Conservation (phyloP, 352 stramenopile genomes). For the Saprolegnia diclina region DNA sequence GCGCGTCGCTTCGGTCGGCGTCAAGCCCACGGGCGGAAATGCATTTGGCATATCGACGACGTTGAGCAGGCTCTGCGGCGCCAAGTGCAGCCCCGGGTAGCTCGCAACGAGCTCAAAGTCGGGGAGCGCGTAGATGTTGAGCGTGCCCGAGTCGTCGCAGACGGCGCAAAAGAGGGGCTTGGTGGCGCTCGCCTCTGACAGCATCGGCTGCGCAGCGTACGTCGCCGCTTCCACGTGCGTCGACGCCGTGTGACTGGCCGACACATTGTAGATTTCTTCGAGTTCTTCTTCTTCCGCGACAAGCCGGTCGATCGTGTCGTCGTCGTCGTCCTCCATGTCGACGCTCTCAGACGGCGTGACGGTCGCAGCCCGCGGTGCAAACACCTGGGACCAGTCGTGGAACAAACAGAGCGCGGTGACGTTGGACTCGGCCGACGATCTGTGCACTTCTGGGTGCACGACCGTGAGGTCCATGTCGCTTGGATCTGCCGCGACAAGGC, state of each 20-base stretch:
- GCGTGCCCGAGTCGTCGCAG: conserved; percentile 72
- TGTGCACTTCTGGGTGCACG: conserved; percentile 54
- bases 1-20: conserved; percentile 67
- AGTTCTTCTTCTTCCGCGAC: conserved; percentile 2
- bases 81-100: conserved; percentile 80
- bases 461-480: conserved; percentile 79
- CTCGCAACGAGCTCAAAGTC: conserved; percentile 76
- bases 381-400: conserved; percentile 81
- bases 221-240: not conserved
- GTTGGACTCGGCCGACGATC: conserved; percentile 38
- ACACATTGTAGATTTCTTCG: conserved; percentile 6
- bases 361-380: conserved; percentile 19
- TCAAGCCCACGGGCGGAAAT: conserved; percentile 56
- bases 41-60: conserved; percentile 55
- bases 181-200: not conserved
- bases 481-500: conserved; percentile 72
- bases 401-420: conserved; percentile 76
- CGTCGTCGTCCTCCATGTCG: not conserved
- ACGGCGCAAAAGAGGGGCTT: conserved; percentile 52
- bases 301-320: not conserved
- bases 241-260: not conserved
- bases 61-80: conserved; percentile 69
- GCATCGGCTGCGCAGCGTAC: not conserved
- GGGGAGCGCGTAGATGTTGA: conserved; percentile 76
- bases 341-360: not conserved